Base-by-base conservation (phyloP, 2,329 filamentous ascomycete species). In the Plenodomus lindquistii region DNA sequence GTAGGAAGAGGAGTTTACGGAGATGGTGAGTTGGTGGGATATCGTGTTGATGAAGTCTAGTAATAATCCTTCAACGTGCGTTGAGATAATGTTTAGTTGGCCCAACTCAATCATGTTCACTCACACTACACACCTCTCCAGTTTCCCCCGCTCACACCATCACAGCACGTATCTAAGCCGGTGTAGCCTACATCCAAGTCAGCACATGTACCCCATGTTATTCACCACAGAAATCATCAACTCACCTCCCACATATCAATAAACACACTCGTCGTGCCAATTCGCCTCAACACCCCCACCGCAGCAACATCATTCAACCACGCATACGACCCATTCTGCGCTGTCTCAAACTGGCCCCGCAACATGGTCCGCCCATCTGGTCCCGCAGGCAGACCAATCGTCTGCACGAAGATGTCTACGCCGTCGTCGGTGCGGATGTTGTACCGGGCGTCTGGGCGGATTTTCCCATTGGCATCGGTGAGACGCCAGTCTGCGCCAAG, bases 401-500 rank as follows among this genome's bases (percentile, higher is more conserved):
- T 72, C 52, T 62, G 60, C 9, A 74, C 57, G 17, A 62, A 70
- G 6, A 73, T 62, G 37, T 66, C 62, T 4, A 66, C 62, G 0
- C 70, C 69, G 22, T 73, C 69, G 37, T 73, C 50, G 0, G 70
- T 73, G 29, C 59, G 63, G 11, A 74, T 56, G 17, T 71, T 71
- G 46, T 74, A 73, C 13, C 72, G 54, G 7, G 71, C 70, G 43
- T 73, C 69, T 1, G 71, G 68, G 2, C 60, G 63, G 44, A 69
- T 65, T 5, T 44, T 48, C 8, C 59, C 61, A 4, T 57, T 44
- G 6, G 48, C 50, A 31, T 66, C 63, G 1, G 60, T 65, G 17
- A 70, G 48, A n/a, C 67, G 70, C 71, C 71, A 74, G 43, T 74
- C 72, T 11, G 71, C 71, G 38, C 71, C 72, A 1, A 73, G 47